phyloP scores from a whole-genome alignment of 2,329 filamentous ascomycete species.

The Cryoendolithus antarcticus region DNA sequence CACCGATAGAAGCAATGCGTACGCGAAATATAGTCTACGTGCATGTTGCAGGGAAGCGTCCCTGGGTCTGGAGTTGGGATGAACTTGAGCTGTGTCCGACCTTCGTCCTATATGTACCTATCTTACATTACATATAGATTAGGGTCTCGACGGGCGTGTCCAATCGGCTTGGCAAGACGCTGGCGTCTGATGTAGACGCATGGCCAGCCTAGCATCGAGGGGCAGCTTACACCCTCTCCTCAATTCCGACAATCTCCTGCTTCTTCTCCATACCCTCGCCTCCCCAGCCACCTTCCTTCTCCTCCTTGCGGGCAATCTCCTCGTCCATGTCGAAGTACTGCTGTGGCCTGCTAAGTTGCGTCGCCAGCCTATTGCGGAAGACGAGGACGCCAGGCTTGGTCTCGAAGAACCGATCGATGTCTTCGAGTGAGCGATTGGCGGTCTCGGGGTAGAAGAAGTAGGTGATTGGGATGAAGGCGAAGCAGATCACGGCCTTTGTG shows the following conservation, averaged over 20 bases:
- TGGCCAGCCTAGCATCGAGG: too few species aligned
- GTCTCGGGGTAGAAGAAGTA: constrained; percentile 44
- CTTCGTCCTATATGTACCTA: too few species aligned
- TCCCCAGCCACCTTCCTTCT: constrained; percentile 4
- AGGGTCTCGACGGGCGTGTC: too few species aligned
- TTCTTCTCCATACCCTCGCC: constrained; percentile 1
- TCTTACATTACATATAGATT: too few species aligned
- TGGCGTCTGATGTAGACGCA: too few species aligned
- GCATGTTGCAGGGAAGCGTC: too few species aligned
- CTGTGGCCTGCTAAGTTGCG: constrained; percentile 10
- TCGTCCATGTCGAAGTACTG: constrained; percentile 13
- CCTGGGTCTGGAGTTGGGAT: too few species aligned
- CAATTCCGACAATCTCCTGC: constrained; percentile 1
- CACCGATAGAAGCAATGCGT: too few species aligned
- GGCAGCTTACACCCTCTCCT: constrained; percentile 4
- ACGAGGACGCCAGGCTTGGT: constrained; percentile 11
- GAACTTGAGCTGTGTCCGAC: too few species aligned
- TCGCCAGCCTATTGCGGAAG: constrained; percentile 10
- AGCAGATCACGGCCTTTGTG: constrained; percentile 36
- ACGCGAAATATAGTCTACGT: too few species aligned
- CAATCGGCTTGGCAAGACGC: too few species aligned
- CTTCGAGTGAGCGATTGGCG: constrained; percentile 13
- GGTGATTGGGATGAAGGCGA: constrained; percentile 41
- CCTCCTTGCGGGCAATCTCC: constrained; percentile 7
- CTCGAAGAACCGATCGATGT: constrained; percentile 17